Conservation (phyloP, 2,329 filamentous ascomycete species). For the Pseudogymnoascus sp. region DNA sequence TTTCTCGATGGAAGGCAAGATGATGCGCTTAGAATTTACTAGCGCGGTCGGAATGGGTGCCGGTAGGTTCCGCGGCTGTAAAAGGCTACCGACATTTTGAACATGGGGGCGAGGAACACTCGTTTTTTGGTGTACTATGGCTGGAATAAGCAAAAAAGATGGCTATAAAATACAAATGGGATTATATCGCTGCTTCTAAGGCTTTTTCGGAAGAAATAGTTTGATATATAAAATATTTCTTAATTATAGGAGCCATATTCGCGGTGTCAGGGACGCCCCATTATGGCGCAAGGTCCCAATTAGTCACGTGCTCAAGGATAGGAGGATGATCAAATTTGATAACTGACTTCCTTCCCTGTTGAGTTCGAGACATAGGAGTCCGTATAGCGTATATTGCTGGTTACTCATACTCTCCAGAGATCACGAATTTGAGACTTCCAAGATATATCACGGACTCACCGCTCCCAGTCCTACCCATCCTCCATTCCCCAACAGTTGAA, state of each 20-base stretch:
- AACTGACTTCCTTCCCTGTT: not conserved
- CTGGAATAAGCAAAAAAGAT: not conserved
- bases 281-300: not conserved
- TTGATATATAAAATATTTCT: not conserved
- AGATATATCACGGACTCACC: slow-evolving; percentile 1
- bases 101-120: not conserved
- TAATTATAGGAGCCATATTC: not conserved
- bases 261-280: not conserved
- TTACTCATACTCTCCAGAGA: not conserved
- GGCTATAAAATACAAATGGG: not conserved
- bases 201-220: not conserved
- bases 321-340: not conserved
- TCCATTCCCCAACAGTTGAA: not conserved
- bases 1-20: slow-evolving; percentile 7
- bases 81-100: not conserved
- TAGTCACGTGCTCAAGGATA: not conserved
- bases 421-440: not conserved
- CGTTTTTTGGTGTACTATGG: not conserved
- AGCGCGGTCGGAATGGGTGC: slow-evolving; percentile 6
- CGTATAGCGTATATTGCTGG: not conserved
- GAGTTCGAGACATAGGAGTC: not conserved
- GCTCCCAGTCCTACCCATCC: not conserved
- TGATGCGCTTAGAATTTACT: slow-evolving; percentile 9
- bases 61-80: slow-evolving; percentile 4
- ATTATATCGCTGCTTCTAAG: not conserved